Conservation (phyloP, 108 stramenopile species). For the Fragilariopsis cylindrus region DNA sequence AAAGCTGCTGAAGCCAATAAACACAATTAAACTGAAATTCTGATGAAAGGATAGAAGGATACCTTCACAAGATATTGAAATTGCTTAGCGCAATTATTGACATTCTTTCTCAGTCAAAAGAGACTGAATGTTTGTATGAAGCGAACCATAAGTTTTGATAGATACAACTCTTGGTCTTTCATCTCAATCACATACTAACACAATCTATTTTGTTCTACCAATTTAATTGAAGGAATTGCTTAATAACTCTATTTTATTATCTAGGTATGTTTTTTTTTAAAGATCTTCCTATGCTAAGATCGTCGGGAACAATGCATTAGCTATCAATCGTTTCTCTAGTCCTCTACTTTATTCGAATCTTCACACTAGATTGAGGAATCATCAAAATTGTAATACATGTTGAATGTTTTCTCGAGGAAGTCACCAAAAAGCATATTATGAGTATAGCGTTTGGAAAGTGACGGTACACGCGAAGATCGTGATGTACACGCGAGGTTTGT, state of each 20-base stretch:
- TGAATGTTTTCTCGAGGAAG: slow-evolving; percentile 79
- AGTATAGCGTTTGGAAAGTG: slow-evolving; percentile 70
- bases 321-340: background rate
- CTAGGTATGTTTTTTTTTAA: too few relatives aligned
- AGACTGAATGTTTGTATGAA: too few relatives aligned
- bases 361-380: background rate
- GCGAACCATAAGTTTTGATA: too few relatives aligned
- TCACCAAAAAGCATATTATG: slow-evolving; percentile 88
- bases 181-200: background rate
- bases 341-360: background rate
- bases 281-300: too few relatives aligned
- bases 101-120: too few relatives aligned
- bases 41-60: too few relatives aligned
- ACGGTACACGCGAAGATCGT: slow-evolving; percentile 65
- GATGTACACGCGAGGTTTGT: slow-evolving; percentile 36
- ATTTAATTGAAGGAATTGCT: background rate
- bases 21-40: too few relatives aligned
- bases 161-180: too few relatives aligned
- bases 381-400: slow-evolving; percentile 70
- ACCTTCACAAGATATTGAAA: too few relatives aligned
- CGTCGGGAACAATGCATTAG: too few relatives aligned
- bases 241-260: background rate
- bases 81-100: too few relatives aligned
- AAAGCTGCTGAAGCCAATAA: too few relatives aligned
- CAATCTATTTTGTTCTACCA: background rate